Base-by-base conservation (phyloP, 2,329 filamentous ascomycete species). In the Penicillium hesseltinei region DNA sequence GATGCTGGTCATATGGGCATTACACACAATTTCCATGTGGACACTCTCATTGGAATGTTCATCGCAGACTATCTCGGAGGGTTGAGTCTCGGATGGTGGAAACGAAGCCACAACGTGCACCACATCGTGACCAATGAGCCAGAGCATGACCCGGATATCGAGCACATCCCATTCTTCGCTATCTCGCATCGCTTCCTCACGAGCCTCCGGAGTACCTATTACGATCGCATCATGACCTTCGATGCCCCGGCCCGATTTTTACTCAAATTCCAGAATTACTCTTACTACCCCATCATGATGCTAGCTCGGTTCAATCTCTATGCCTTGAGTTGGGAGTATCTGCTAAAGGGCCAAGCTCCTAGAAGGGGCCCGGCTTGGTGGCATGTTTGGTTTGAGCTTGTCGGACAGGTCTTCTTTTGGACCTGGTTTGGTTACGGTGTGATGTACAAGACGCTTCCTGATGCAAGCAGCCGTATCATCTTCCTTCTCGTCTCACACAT, bases 1-100 rank as follows among this genome's bases (percentile, higher is more conserved):
- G 94, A 99, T 79, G 91, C 93, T 50, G 92, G 91, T 7, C 94
- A 99, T 75, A 96, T 97, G 89, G 94, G 91, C 64, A 96, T 99
- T 67, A 99, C 94, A 2, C 93, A 97, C 75, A 82, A 88, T 71
- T 97, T 93, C 72, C 87, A 89, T 49, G 76, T 86, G 38, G 94
- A 99, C 73, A 89, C 88, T 2, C 81, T 89, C 48, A 91, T 99
- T 61, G 93, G 91, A 48, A 96, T 97, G 69, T 77, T 96, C 62
- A 89, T 97, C 68, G 92, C 92, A 52, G 89, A 96, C 72, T 97
- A 89, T 67, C 78, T 94, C 21, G 94, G 94, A 38, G 94, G 94
- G 0, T 77, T 99, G 35, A 96, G 91, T 27, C 78, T 96, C 53
- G 91, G 93, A 44, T 99, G 94, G 94, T 99, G 94, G 93, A 97